These are phyloP conservation scores for Pythium myriotylum DNA, from an alignment of 352 stramenopile species.

Conservation along the genomic window DNA sequence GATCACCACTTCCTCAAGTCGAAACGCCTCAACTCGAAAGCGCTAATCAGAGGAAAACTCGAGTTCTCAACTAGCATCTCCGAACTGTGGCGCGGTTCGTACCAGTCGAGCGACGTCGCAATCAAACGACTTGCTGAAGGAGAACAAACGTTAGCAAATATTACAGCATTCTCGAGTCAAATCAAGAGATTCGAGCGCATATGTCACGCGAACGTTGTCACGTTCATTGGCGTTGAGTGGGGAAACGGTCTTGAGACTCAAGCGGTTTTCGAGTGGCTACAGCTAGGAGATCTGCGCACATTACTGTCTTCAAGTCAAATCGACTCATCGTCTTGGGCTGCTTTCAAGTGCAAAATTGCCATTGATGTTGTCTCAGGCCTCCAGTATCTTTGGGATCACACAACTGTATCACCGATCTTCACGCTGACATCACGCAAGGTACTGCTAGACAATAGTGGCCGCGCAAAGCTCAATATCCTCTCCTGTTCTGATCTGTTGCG, in stretches of 20 bases:
- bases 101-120: constrained; percentile 63
- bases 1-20: too few species aligned
- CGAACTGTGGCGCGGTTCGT: constrained; percentile 67
- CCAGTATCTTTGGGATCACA: constrained; percentile 67
- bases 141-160: constrained; percentile 55
- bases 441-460: constrained; percentile 56
- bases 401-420: too few species aligned
- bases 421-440: constrained; percentile 78
- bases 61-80: not conserved
- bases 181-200: constrained; percentile 58
- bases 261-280: constrained; percentile 67
- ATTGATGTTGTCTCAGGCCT: constrained; percentile 71
- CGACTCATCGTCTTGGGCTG: constrained; percentile 55
- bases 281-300: constrained; percentile 61
- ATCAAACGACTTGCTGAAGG: constrained; percentile 59
- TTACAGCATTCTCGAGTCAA: constrained; percentile 52
- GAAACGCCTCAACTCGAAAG: not conserved
- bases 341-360: constrained; percentile 72
- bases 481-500: constrained; percentile 57
- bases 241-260: constrained; percentile 58
- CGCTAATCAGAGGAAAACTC: not conserved
- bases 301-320: constrained; percentile 59
- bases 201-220: constrained; percentile 67
- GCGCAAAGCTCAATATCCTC: constrained; percentile 71
- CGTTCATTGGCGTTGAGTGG: constrained; percentile 69